phyloP scores from a whole-genome alignment of 139 green algal genomes.

The Raphidocelis subcapitata region DNA sequence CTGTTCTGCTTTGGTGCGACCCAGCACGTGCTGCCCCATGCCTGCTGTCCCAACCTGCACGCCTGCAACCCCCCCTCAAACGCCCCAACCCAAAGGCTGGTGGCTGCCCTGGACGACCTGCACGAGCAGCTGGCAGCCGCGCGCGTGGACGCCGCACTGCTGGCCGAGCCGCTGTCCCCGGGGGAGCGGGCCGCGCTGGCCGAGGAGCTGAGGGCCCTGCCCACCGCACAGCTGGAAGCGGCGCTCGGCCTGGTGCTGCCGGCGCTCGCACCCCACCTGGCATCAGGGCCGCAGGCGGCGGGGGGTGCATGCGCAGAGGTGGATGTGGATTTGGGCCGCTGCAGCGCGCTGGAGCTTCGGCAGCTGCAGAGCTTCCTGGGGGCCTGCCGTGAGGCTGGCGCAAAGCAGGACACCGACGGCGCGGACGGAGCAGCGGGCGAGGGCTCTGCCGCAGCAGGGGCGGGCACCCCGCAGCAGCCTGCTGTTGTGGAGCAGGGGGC shows the following conservation, averaged over 20 bases:
- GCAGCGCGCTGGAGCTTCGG: constrained; percentile 23
- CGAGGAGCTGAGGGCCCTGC: constrained; percentile 1
- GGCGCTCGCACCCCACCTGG: neutral
- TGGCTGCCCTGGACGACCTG: constrained; percentile 43
- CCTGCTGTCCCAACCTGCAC: no score
- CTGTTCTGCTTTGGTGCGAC: no score
- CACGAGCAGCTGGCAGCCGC: constrained; percentile 20
- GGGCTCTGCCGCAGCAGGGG: constrained; percentile 4
- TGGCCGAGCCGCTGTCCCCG: constrained; percentile 38
- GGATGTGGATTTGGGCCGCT: constrained; percentile 19
- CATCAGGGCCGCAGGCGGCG: no score
- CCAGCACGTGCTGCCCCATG: no score
- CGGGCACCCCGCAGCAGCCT: no score
- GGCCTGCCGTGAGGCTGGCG: neutral
- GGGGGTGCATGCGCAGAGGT: no score
- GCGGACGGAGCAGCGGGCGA: neutral
- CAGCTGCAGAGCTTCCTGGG: constrained; percentile 28
- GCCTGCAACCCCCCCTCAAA: no score
- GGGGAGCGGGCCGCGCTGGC: constrained; percentile 15
- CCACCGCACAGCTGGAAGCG: constrained; percentile 20
- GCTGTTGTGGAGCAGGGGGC: neutral
- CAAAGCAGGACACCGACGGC: neutral
- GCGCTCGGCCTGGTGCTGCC: constrained; percentile 28
- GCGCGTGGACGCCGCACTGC: constrained; percentile 43
- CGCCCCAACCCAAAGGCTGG: neutral